Conservation (phyloP, 2,329 filamentous ascomycete species). For the Colletotrichum coccodes region DNA sequence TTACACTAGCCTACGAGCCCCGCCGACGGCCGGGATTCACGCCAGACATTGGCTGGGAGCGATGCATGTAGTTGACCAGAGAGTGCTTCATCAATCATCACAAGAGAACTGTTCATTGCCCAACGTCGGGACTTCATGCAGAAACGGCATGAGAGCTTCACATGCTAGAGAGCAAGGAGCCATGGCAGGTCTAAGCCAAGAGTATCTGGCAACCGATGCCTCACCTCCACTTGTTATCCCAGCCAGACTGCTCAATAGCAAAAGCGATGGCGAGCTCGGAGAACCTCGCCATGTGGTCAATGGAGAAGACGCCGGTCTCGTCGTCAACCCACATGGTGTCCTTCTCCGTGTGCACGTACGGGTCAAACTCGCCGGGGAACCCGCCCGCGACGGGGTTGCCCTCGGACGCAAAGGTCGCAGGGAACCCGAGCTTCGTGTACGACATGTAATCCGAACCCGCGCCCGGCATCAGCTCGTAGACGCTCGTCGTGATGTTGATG, state of each 20-base stretch:
- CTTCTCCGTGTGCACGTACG: constrained; percentile 48
- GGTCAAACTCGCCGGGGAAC: constrained; percentile 47
- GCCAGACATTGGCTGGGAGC: neutral
- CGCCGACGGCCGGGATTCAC: neutral
- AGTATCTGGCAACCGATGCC: neutral
- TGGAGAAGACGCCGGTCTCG: constrained; percentile 48
- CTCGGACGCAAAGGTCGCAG: constrained; percentile 49
- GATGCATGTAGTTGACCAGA: neutral
- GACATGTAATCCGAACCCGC: constrained; percentile 55
- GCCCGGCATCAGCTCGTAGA: constrained; percentile 43
- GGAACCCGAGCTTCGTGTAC: constrained; percentile 50
- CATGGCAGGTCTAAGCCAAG: neutral
- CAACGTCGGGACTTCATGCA: neutral
- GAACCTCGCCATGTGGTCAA: constrained; percentile 53
- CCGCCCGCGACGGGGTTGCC: constrained; percentile 46
- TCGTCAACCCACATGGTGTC: constrained; percentile 51
- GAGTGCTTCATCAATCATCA: too few relatives aligned
- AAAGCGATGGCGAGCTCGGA: constrained; percentile 51
- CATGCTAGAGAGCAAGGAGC: neutral
- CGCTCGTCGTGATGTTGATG: constrained; percentile 45
- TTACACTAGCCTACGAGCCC: neutral
- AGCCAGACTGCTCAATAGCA: constrained; percentile 50
- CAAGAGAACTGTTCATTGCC: neutral
- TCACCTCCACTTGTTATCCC: constrained; percentile 51
- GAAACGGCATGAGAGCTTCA: neutral